These are phyloP conservation scores for Elsinoe perseae DNA, from an alignment of 2,329 filamentous ascomycete genomes.

Conservation along the genomic window DNA sequence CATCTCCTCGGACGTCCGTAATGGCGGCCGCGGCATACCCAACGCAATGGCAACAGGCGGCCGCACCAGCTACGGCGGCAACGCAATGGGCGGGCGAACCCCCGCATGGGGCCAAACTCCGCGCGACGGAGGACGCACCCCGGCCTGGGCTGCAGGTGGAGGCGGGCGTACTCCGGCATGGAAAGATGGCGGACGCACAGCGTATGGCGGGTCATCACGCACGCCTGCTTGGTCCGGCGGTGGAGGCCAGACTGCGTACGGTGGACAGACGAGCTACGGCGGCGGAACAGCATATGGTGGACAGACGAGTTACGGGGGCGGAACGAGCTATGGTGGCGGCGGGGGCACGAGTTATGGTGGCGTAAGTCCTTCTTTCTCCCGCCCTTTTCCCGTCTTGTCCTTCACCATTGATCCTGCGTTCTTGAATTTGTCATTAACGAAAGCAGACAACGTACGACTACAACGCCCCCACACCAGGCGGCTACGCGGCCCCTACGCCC, in stretches of 20 bases:
- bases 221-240: conserved; percentile 34
- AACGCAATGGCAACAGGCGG: conserved; percentile 20
- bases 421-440: background rate
- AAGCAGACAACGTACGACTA: conserved; percentile 39
- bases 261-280: conserved; percentile 59
- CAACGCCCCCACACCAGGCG: conserved; percentile 53
- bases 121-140: conserved; percentile 50
- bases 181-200: conserved; percentile 33
- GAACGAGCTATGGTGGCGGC: conserved; percentile 43
- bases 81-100: conserved; percentile 29
- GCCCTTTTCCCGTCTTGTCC: conserved; percentile 13
- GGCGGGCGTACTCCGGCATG: conserved; percentile 40
- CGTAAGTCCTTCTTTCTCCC: conserved; percentile 23
- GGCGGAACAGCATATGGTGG: conserved; percentile 50
- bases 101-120: conserved; percentile 24
- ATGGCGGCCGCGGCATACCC: conserved; percentile 38
- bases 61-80: conserved; percentile 31
- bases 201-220: conserved; percentile 34
- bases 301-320: conserved; percentile 45
- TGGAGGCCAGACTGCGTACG: conserved; percentile 38
- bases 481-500: conserved; percentile 37
- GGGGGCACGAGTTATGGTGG: conserved; percentile 31
- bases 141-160: conserved; percentile 51
- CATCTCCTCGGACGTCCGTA: conserved; percentile 58
- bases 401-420: conserved; percentile 3